Evolutionary conservation across 768 basidiomycete genomes (phyloP).

Genomic region (Boletus pseudo-olivaceus): DNA sequence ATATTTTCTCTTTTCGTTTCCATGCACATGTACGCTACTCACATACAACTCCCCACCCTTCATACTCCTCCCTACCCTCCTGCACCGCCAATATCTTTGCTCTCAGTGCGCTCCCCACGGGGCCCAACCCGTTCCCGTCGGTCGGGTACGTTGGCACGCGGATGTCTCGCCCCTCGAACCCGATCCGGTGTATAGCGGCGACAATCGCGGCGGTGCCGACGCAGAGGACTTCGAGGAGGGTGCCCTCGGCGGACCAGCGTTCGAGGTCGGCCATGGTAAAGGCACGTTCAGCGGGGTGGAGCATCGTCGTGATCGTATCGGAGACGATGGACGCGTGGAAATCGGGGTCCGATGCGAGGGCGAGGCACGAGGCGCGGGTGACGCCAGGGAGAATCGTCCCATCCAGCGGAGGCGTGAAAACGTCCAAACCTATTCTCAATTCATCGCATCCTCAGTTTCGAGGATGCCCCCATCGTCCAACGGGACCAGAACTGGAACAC

Average conservation of each 20-base stretch:
- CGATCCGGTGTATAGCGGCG: slow-evolving; percentile 67
- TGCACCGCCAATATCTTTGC: slow-evolving; percentile 75
- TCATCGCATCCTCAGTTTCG: too few relatives aligned
- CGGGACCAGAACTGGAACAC: not conserved
- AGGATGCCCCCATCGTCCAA: too few relatives aligned
- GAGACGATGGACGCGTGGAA: slow-evolving; percentile 26
- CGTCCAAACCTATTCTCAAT: slow-evolving; percentile 46
- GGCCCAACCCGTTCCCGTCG: slow-evolving; percentile 40
- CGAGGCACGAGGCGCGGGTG: slow-evolving; percentile 81
- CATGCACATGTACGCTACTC: not conserved
- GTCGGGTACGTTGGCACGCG: slow-evolving; percentile 51
- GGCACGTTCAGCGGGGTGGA: slow-evolving; percentile 52
- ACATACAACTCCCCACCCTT: slow-evolving; percentile 58
- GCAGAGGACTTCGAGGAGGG: slow-evolving; percentile 78
- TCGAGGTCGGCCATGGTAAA: slow-evolving; percentile 62
- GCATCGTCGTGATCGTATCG: not conserved
- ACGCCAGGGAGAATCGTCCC: slow-evolving; percentile 93
- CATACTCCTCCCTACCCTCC: slow-evolving; percentile 58
- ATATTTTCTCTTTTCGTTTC: not conserved
- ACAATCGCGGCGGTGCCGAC: slow-evolving; percentile 83
- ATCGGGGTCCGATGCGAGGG: slow-evolving; percentile 63
- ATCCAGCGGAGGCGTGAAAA: slow-evolving; percentile 85
- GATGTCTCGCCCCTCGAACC: slow-evolving; percentile 64
- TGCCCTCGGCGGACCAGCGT: slow-evolving; percentile 52
- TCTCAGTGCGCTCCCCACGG: slow-evolving; percentile 66